These are phyloP conservation scores for Colletotrichum gigasporum DNA, from an alignment of 2,329 filamentous ascomycete genomes.

Conservation along the genomic window DNA sequence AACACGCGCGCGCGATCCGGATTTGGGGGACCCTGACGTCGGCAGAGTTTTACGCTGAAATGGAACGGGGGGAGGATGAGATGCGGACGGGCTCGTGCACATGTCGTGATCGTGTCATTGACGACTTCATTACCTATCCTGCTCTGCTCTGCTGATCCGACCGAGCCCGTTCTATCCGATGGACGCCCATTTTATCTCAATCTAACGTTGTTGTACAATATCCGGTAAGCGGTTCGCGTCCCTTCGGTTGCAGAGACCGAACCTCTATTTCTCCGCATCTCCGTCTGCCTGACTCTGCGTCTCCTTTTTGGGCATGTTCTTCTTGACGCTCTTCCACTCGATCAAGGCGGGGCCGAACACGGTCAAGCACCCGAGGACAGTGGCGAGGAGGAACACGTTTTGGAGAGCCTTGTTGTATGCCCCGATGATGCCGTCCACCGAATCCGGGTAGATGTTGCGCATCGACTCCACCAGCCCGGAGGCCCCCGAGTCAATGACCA, in stretches of 20 bases:
- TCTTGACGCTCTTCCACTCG: conserved; percentile 31
- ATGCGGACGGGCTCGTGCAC: not conserved
- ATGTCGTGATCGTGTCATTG: not conserved
- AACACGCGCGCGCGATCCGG: not conserved
- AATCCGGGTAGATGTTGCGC: conserved; percentile 4
- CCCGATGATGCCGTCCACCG: conserved; percentile 50
- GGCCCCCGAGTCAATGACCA: conserved; percentile 21
- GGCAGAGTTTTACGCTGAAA: not conserved
- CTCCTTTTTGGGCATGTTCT: not conserved
- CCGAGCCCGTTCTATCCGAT: not conserved
- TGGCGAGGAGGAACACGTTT: conserved; percentile 60
- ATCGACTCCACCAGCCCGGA: not conserved
- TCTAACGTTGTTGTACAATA: not conserved
- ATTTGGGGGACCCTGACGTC: not conserved
- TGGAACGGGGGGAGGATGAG: not conserved
- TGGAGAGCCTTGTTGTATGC: conserved; percentile 60
- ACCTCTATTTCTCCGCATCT: not conserved
- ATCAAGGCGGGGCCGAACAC: conserved; percentile 12
- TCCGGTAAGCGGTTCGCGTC: not conserved
- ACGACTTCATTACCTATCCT: not conserved
- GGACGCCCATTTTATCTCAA: not conserved
- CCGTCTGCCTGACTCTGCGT: not conserved
- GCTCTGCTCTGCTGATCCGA: no score
- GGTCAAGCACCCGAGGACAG: conserved; percentile 1
- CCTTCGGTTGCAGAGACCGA: not conserved